Evolutionary conservation across 2,329 filamentous ascomycete species (phyloP).

Genomic region (Podosphaera aphanis): DNA sequence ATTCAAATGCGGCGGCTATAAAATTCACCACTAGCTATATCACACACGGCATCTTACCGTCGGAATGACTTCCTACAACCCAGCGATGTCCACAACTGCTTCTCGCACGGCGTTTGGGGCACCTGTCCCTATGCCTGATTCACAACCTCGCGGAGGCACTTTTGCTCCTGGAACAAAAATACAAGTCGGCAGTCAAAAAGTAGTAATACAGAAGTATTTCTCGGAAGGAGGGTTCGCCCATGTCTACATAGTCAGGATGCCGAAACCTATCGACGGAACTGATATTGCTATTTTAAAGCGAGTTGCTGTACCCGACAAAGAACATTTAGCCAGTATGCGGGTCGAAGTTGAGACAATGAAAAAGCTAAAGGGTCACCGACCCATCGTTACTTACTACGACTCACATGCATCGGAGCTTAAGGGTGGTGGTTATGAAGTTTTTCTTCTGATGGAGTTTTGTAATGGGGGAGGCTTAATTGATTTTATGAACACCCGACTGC

Average conservation of each 20-base stretch:
- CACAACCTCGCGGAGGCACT: slow-evolving; percentile 48
- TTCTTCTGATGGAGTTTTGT: slow-evolving; percentile 95
- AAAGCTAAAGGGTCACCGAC: slow-evolving; percentile 84
- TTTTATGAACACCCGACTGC: slow-evolving; percentile 96
- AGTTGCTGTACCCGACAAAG: slow-evolving; percentile 90
- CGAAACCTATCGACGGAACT: slow-evolving; percentile 25
- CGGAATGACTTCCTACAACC: slow-evolving; percentile 21
- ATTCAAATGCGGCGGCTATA: slow-evolving; percentile 14
- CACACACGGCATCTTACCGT: slow-evolving; percentile 6
- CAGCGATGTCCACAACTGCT: slow-evolving; percentile 17
- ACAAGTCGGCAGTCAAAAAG: slow-evolving; percentile 76
- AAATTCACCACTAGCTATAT: slow-evolving; percentile 3
- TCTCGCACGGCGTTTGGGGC: slow-evolving; percentile 23
- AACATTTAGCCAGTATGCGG: slow-evolving; percentile 82
- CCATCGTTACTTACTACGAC: slow-evolving; percentile 96
- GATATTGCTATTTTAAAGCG: slow-evolving; percentile 30
- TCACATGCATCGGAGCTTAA: slow-evolving; percentile 88
- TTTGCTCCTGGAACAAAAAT: slow-evolving; percentile 91
- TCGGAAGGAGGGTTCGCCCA: slow-evolving; percentile 97
- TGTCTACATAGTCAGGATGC: slow-evolving; percentile 83
- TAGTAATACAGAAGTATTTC: slow-evolving; percentile 88
- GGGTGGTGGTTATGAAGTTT: slow-evolving; percentile 89
- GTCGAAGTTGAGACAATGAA: slow-evolving; percentile 99
- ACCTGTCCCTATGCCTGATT: slow-evolving; percentile 19
- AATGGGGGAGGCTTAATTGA: slow-evolving; percentile 88